phyloP scores from a whole-genome alignment of 1,284 basidiomycete species.

The Rhizoctonia solani region DNA sequence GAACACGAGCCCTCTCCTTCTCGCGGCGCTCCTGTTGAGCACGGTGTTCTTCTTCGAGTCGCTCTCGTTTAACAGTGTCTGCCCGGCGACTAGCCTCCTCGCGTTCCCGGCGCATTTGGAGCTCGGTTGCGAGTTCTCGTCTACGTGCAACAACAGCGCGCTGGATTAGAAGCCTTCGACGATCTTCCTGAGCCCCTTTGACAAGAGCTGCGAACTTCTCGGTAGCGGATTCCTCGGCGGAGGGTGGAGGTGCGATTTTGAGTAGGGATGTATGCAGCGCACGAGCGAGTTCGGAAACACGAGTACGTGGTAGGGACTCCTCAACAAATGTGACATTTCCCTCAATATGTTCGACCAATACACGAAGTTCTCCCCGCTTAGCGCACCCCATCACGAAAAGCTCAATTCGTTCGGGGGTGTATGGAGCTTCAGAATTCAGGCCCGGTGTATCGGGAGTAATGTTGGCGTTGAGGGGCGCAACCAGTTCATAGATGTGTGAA shows the following conservation, averaged over 20 bases:
- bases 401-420: conserved; percentile 78
- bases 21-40: conserved; percentile 69
- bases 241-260: conserved; percentile 48
- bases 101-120: conserved; percentile 85
- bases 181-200: conserved; percentile 66
- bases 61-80: conserved; percentile 69
- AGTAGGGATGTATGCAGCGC: conserved; percentile 73
- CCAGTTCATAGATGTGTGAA: conserved; percentile 72
- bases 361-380: conserved; percentile 83
- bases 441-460: conserved; percentile 42
- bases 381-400: conserved; percentile 93
- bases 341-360: conserved; percentile 88
- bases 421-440: conserved; percentile 43
- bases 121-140: conserved; percentile 85
- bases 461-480: conserved; percentile 63
- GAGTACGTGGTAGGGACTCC: conserved; percentile 74
- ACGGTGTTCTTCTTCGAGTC: conserved; percentile 72
- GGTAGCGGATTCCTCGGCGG: conserved; percentile 57
- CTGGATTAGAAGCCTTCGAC: conserved; percentile 75
- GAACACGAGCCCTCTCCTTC: conserved; percentile 75
- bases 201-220: conserved; percentile 60
- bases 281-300: conserved; percentile 74
- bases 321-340: conserved; percentile 88
- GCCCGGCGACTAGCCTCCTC: conserved; percentile 84
- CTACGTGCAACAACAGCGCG: conserved; percentile 85